Evolutionary conservation across 768 basidiomycete genomes (phyloP), one percentile per base, ranked within the genome.

Genomic region (Butyriboletus loyo): DNA sequence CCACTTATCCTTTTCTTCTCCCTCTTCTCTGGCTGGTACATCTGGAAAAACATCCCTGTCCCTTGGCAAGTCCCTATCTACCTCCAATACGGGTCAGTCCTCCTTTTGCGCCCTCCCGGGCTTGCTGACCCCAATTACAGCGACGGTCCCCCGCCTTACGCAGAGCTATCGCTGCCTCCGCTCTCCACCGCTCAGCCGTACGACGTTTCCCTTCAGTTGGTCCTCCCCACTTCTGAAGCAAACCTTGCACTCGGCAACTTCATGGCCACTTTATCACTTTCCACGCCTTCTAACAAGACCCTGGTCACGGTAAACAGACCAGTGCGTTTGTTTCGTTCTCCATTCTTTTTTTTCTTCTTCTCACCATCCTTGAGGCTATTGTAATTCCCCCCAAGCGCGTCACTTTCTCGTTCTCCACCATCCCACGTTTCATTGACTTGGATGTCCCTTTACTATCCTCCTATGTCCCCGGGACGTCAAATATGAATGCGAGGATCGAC

Each of bases 181-280:
- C 72, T 92, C 28, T 76, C 78, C 46, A 62, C 79, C 17, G 72
- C 77, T 34, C 90, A 92, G 56, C 80, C 80, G n/a, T 93, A 92
- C 51, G 83, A 90, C 56, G 73, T 93, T 46, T 83, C 83, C 39
- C 69, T 92, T 15, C 79, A 82, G 48, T 73, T 93, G 15, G 67
- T 73, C 27, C 73, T 92, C 7, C 91, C 91, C 11, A 74, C 81
- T 4, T 78, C 79, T 17, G 81, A 84, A 53, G 68, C 83, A 21
- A 92, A 90, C 70, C 73, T 80, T 60, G 83, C 75, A 5, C 80
- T 93, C 3, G 91, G 91, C 37, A 93, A 93, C 66, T 93, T 92
- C 68, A 93, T 93, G 91, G 73, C 82, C 5, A 78, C 75, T 39
- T 65, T 92, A 32, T 82, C 77, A 1, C 69, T 93, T 25, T 74